Evolutionary conservation across 108 stramenopile species (phyloP).

Genomic region (Nitzschia sp.): DNA sequence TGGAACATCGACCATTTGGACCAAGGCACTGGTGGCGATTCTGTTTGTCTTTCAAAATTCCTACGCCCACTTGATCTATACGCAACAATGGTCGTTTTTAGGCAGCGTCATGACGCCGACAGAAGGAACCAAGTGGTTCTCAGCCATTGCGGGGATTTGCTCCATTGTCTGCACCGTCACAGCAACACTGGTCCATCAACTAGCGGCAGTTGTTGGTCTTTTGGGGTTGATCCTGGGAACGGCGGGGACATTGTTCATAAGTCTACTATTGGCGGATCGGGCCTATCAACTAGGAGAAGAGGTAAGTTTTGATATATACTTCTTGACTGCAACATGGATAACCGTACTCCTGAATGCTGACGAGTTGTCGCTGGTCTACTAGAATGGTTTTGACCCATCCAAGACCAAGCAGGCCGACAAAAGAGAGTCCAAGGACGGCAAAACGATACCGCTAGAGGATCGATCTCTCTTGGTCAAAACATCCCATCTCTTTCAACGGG

Average conservation of each 20-base stretch:
- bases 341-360: too few species aligned
- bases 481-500: constrained; percentile 62
- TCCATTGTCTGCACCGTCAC: constrained; percentile 68
- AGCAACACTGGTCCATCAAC: constrained; percentile 49
- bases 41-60: constrained; percentile 86
- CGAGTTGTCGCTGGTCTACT: too few species aligned
- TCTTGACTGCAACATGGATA: too few species aligned
- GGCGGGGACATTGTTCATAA: constrained; percentile 39
- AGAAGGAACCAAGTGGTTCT: constrained; percentile 76
- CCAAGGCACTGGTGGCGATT: constrained; percentile 23
- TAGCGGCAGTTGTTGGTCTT: constrained; percentile 51
- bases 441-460: constrained; percentile 4
- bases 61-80: constrained; percentile 79
- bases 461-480: constrained; percentile 51
- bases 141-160: constrained; percentile 72
- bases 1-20: not conserved
- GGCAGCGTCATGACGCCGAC: constrained; percentile 68
- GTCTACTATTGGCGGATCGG: constrained; percentile 44
- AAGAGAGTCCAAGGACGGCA: constrained; percentile 11
- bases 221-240: constrained; percentile 58
- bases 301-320: too few species aligned
- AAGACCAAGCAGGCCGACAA: constrained; percentile 26
- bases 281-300: constrained; percentile 53
- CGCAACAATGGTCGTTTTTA: constrained; percentile 86
- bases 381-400: constrained; percentile 66